These are phyloP conservation scores for Starmerella stellata DNA, from an alignment of 805 yeast genomes.

Conservation along the genomic window DNA sequence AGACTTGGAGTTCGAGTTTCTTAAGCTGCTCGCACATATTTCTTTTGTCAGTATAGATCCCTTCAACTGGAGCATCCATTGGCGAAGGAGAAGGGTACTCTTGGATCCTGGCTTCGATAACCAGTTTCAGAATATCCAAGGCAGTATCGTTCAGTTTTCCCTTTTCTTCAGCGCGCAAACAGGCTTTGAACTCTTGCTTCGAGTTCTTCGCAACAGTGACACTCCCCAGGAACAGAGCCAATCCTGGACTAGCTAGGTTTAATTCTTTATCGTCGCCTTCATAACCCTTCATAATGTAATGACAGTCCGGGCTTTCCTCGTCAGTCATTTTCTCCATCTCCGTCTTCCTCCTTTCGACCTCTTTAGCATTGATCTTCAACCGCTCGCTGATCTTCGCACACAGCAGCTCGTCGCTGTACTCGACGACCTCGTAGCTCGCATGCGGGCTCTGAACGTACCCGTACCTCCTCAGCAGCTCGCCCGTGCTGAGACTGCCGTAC, in stretches of 20 bases:
- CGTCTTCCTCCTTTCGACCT: conserved; percentile 3
- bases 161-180: background rate
- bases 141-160: background rate
- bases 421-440: conserved; percentile 66
- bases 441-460: conserved; percentile 72
- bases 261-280: background rate
- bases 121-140: background rate
- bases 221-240: no score
- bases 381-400: conserved; percentile 1
- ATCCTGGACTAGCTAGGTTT: no score
- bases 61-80: background rate
- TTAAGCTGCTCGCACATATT: conserved; percentile 19
- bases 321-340: conserved; percentile 1
- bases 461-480: conserved; percentile 77
- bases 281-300: background rate
- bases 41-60: conserved; percentile 5
- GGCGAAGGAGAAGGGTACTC: background rate
- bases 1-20: conserved; percentile 18
- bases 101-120: background rate
- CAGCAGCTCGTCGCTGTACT: conserved; percentile 25
- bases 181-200: background rate
- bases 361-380: background rate
- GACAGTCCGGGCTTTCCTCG: background rate
- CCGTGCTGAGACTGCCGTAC: conserved; percentile 76
- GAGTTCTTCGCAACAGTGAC: no score